Base-by-base conservation (phyloP, 73 alveolate genomes). In the Tetrahymena elliotti region DNA sequence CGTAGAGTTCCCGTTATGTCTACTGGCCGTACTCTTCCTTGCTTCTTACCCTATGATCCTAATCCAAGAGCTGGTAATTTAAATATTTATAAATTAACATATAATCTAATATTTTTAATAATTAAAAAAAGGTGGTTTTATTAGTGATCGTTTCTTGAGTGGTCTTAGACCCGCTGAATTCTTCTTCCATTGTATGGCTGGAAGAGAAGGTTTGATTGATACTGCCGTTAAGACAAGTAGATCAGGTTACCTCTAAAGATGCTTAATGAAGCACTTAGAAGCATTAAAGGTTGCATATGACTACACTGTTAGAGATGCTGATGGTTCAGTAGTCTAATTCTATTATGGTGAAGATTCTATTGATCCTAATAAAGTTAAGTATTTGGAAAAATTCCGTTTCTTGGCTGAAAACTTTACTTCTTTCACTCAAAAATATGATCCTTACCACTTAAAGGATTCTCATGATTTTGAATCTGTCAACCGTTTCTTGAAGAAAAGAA, bases 151-250 rank as follows among this genome's bases (percentile, higher is more conserved):
- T 96, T 99, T 98, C 96, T 97, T 99, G 36, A 97, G 99, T 31
- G 99, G 99, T 12, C 96, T 99, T 16, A 97, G 99, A 95, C 99
- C 99, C 36, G 97, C 98, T 94, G 99, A 98, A 94, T 98, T 98
- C 98, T 98, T 97, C 95, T 98, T 98, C 98, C 99, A 93, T 93
- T 95, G 97, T 93, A 93, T 95, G 96, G 95, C 96, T 53, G 97
- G 96, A 40, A 98, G 99, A 97, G 99, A 99, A 98, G 99, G 99
- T 12, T 98, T 99, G 52, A 99, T 99, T 88, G 99, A 99, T 98
- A 99, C 99, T 52, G 99, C 99, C 13, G 99, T 99, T 84, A 99
- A 99, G 96, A 99, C 99, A 27, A 94, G 99, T 93, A 97, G 99
- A 94, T 94, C 98, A 95, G 99, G 99, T 33, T 99, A 99, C 97